A percentile compares a stretch with the other conserved stretches of the same genome.
Evolutionary conservation across 805 yeast species (phyloP).

Genomic region (Dipodascopsis tothii): DNA sequence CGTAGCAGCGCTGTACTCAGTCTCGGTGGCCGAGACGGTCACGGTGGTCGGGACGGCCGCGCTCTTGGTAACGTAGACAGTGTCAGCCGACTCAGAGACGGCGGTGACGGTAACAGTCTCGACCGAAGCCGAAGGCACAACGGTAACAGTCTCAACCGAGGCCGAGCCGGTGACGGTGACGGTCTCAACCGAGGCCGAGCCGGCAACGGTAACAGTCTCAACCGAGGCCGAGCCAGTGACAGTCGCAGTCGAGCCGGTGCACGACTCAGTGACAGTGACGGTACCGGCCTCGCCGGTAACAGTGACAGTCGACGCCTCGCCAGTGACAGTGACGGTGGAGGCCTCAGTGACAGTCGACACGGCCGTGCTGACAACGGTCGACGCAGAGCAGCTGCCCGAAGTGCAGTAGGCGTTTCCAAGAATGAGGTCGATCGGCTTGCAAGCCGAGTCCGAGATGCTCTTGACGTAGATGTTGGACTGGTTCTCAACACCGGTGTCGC

Average conservation of each 20-base stretch:
- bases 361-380: constrained; percentile 9
- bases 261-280: constrained; percentile 12
- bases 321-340: background rate
- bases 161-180: constrained; percentile 2
- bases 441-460: constrained; percentile 17
- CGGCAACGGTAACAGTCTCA: background rate
- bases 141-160: constrained; percentile 1
- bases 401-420: constrained; percentile 12
- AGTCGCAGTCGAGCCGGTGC: too few relatives aligned
- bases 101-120: constrained; percentile 12
- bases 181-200: background rate
- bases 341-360: constrained; percentile 4
- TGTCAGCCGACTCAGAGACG: constrained; percentile 11
- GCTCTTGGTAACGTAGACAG: constrained; percentile 14
- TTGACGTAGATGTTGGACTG: constrained; percentile 19
- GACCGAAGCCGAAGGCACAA: constrained; percentile 2
- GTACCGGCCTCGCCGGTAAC: constrained; percentile 17
- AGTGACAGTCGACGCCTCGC: background rate
- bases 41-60: constrained; percentile 14
- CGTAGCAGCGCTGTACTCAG: constrained; percentile 11
- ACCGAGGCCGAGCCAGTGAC: background rate
- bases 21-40: constrained; percentile 3
- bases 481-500: constrained; percentile 20
- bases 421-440: constrained; percentile 13
- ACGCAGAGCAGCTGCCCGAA: constrained; percentile 10